Conservation (phyloP, 1,284 basidiomycete genomes). For the Pseudozyma tsukubaensis region DNA sequence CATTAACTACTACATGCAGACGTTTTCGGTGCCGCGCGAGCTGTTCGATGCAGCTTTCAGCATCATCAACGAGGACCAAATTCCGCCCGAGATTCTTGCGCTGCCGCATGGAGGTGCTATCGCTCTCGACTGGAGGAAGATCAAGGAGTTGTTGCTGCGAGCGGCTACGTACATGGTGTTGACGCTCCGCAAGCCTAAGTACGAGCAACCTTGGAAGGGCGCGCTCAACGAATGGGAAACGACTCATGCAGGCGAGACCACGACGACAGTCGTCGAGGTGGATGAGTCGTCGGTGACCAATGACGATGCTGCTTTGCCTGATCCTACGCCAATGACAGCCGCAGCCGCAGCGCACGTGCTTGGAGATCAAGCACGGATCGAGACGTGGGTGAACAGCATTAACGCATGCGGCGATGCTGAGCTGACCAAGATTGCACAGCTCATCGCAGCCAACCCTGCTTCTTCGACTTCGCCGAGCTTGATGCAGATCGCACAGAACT, state of each 20-base stretch:
- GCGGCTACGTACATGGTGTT: constrained; percentile 42
- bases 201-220: constrained; percentile 25
- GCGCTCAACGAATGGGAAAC: constrained; percentile 32
- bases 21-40: constrained; percentile 19
- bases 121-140: constrained; percentile 33
- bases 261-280: constrained; percentile 19
- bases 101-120: constrained; percentile 43
- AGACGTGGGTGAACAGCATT: constrained; percentile 23
- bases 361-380: not conserved
- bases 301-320: not conserved
- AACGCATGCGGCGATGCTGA: constrained; percentile 17
- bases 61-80: constrained; percentile 27
- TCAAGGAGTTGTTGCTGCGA: constrained; percentile 34
- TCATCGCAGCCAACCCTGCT: constrained; percentile 22
- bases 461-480: constrained; percentile 24
- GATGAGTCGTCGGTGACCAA: constrained; percentile 20
- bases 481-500: constrained; percentile 29
- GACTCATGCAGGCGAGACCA: constrained; percentile 2
- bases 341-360: constrained; percentile 17
- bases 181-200: constrained; percentile 29
- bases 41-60: constrained; percentile 42
- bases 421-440: constrained; percentile 28
- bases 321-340: constrained; percentile 12
- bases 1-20: constrained; percentile 42
- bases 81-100: constrained; percentile 34